Evolutionary conservation across 805 yeast species (phyloP).

Genomic region (Gaillardinia entomophila): DNA sequence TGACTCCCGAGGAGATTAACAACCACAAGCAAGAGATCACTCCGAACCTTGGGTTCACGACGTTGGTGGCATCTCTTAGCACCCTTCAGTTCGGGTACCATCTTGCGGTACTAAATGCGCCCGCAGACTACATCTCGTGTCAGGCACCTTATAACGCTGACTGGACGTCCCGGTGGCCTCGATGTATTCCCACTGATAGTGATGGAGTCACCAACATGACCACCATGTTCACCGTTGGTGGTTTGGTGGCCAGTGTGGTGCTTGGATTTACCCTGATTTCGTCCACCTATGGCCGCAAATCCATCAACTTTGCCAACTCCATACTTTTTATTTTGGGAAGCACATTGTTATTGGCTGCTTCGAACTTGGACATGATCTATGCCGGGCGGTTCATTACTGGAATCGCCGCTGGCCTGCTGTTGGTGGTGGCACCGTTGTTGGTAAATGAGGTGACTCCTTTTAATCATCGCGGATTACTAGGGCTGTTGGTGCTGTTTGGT

Average conservation of each 20-base stretch:
- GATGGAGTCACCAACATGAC: conserved; percentile 20
- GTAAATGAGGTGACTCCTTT: conserved; percentile 35
- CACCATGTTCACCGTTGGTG: conserved; percentile 32
- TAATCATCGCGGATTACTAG: conserved; percentile 37
- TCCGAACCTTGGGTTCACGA: conserved; percentile 28
- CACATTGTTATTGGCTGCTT: conserved; percentile 5
- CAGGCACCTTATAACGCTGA: no score
- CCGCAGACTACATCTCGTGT: conserved; percentile 25
- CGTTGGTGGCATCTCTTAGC: conserved; percentile 26
- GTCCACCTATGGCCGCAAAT: conserved; percentile 18
- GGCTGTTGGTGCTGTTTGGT: conserved; percentile 33
- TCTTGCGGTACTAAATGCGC: conserved; percentile 33
- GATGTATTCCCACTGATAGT: conserved; percentile 25
- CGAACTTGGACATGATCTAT: conserved; percentile 12
- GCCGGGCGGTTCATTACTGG: conserved; percentile 32
- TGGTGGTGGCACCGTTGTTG: conserved; percentile 36
- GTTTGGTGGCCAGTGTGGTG: conserved; percentile 23
- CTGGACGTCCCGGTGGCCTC: no score
- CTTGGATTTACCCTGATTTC: conserved; percentile 23
- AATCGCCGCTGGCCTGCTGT: conserved; percentile 32
- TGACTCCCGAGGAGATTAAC: conserved; percentile 8
- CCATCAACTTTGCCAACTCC: conserved; percentile 11
- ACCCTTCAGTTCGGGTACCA: conserved; percentile 37
- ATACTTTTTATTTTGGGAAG: no score
- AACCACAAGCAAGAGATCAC: conserved; percentile 10